Evolutionary conservation across 2,329 filamentous ascomycete genomes (phyloP).

Genomic region (Aschersonia sp.): DNA sequence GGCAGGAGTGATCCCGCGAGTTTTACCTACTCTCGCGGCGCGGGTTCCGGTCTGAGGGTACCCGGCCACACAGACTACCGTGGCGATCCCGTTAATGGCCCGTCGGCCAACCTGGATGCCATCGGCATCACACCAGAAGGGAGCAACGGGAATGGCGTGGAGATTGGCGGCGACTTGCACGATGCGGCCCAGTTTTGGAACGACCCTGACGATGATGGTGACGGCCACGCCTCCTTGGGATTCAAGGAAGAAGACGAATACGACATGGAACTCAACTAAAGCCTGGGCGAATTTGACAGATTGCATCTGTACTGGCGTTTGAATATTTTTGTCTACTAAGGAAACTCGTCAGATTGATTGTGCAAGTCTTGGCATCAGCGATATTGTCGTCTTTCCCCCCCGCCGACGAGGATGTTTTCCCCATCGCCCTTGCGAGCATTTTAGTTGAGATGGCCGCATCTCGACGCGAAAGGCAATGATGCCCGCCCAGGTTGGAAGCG

Average conservation of each 20-base stretch:
- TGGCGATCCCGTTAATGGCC: slow-evolving; percentile 55
- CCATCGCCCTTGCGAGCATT: too few species aligned
- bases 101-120: slow-evolving; percentile 19
- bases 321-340: not conserved
- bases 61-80: slow-evolving; percentile 87
- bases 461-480: too few species aligned
- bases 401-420: not conserved
- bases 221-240: slow-evolving; percentile 49
- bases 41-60: slow-evolving; percentile 76
- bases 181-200: slow-evolving; percentile 47
- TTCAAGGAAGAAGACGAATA: slow-evolving; percentile 96
- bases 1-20: slow-evolving; percentile 60
- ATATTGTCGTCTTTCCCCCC: not conserved
- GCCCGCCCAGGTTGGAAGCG: too few species aligned
- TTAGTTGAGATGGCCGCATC: too few species aligned
- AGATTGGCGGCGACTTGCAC: slow-evolving; percentile 28
- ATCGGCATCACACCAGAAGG: slow-evolving; percentile 24
- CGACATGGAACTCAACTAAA: slow-evolving; percentile 55
- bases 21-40: slow-evolving; percentile 74
- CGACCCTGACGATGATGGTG: slow-evolving; percentile 57
- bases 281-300: slow-evolving; percentile 1
- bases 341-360: not conserved
- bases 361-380: not conserved
- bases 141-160: slow-evolving; percentile 17
- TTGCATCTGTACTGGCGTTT: slow-evolving; percentile 9